Percentiles rank a stretch among this genome's conserved stretches.
These are phyloP conservation scores for Botrytis aclada DNA, from an alignment of 2,329 filamentous ascomycete species.

Conservation along the genomic window DNA sequence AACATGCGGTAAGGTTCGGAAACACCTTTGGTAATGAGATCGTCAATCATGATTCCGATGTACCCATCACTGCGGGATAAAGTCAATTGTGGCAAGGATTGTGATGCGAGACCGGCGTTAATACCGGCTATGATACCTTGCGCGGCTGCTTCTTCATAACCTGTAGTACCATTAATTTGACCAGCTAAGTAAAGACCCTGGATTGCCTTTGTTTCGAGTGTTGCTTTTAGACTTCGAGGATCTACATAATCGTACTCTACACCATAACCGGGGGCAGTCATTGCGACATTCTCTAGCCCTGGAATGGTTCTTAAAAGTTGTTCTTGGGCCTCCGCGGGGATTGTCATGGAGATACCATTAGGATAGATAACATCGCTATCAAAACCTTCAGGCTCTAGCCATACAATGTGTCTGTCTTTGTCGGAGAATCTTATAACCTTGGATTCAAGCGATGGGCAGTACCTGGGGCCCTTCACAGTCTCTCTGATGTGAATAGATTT, in stretches of 20 bases:
- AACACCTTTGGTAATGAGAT: conserved; percentile 93
- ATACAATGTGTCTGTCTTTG: conserved; percentile 81
- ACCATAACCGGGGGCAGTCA: conserved; percentile 94
- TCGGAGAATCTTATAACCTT: conserved; percentile 87
- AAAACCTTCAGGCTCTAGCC: conserved; percentile 96
- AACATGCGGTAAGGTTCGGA: conserved; percentile 99
- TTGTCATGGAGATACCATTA: conserved; percentile 95
- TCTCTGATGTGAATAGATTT: conserved; percentile 96
- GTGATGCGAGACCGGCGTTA: conserved; percentile 82
- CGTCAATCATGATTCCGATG: conserved; percentile 98
- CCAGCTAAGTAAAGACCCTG: conserved; percentile 85
- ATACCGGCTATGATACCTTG: conserved; percentile 91
- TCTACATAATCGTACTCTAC: conserved; percentile 99
- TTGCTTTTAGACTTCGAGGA: conserved; percentile 80
- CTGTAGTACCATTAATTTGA: conserved; percentile 97
- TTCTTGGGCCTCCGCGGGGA: conserved; percentile 83
- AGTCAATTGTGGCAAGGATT: conserved; percentile 60
- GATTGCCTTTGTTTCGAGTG: conserved; percentile 91
- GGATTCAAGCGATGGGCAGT: conserved; percentile 92
- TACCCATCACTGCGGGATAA: conserved; percentile 85
- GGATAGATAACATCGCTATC: conserved; percentile 88
- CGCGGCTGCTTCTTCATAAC: conserved; percentile 94
- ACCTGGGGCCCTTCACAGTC: conserved; percentile 88
- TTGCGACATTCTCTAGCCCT: conserved; percentile 84
- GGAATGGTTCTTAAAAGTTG: conserved; percentile 78